Evolutionary conservation across 2,329 filamentous ascomycete genomes (phyloP).

Genomic region (Cytospora piceae): DNA sequence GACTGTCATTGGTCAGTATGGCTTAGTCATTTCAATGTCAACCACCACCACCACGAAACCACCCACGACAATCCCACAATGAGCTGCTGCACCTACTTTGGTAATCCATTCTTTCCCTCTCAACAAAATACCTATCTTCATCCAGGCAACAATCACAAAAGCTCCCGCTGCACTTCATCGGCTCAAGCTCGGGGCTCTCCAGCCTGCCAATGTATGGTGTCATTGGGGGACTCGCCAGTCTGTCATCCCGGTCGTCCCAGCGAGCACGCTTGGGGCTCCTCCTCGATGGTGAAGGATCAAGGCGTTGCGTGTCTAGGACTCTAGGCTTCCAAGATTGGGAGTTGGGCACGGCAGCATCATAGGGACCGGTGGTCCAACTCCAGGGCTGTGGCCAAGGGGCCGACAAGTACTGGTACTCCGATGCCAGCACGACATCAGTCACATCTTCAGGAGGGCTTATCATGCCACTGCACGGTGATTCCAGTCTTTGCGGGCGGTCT

Average conservation of each 20-base stretch:
- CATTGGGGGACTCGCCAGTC: constrained; percentile 13
- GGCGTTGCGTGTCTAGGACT: too few relatives aligned
- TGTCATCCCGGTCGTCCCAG: constrained; percentile 5
- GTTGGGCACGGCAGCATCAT: neutral
- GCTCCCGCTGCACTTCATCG: neutral
- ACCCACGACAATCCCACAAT: neutral
- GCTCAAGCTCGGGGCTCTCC: constrained; percentile 27
- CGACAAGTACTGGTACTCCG: constrained; percentile 12
- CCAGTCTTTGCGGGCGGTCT: neutral
- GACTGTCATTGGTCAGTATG: constrained; percentile 28
- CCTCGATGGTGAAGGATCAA: neutral
- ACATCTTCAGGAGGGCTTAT: constrained; percentile 12
- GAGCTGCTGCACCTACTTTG: constrained; percentile 24
- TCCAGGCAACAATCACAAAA: constrained; percentile 26
- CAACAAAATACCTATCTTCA: constrained; percentile 17
- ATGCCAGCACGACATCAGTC: constrained; percentile 20
- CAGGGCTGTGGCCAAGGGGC: neutral
- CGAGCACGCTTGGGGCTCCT: neutral
- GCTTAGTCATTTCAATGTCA: constrained; percentile 26
- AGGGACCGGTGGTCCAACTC: neutral
- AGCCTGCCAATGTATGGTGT: constrained; percentile 26
- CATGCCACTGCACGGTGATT: neutral
- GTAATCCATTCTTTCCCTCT: constrained; percentile 26
- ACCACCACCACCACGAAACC: neutral
- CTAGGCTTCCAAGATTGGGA: neutral